Conservation (phyloP, 2,329 filamentous ascomycete species). For the Fusarium clavum region DNA sequence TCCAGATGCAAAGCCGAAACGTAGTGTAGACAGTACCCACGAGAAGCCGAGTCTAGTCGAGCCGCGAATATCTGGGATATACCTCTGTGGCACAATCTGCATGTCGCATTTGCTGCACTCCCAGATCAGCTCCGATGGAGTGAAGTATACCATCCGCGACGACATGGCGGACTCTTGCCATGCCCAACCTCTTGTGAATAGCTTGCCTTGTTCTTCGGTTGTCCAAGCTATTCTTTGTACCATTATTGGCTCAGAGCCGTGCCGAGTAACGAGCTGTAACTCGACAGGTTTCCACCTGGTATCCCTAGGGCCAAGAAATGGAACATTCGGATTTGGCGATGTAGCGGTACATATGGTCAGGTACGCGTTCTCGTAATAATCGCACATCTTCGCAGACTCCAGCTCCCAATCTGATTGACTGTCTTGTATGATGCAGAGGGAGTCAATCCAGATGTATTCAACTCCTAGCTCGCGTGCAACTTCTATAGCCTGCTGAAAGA, state of each 20-base stretch:
- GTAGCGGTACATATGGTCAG: background rate
- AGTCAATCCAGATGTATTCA: background rate
- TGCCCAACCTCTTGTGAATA: background rate
- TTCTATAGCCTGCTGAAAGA: background rate
- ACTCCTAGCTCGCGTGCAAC: background rate
- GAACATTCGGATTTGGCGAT: background rate
- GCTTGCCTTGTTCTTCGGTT: background rate
- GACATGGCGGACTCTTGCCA: slow-evolving; percentile 3
- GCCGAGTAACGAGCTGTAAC: fast-evolving
- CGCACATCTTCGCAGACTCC: background rate
- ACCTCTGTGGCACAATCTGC: background rate
- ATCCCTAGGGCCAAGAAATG: background rate
- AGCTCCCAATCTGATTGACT: background rate
- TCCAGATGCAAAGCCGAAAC: background rate
- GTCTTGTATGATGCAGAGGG: background rate
- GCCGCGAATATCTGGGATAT: background rate
- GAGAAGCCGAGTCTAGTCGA: background rate
- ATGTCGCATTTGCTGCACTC: background rate
- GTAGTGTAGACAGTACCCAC: background rate
- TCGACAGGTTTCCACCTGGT: background rate
- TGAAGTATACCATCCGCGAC: background rate
- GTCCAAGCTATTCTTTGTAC: background rate
- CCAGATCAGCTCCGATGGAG: background rate
- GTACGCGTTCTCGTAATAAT: background rate
- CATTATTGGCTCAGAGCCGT: background rate